Evolutionary conservation across 2,329 filamentous ascomycete genomes (phyloP), one percentile per base, ranked within the genome.

Genomic region (Cladosporium halotolerans): DNA sequence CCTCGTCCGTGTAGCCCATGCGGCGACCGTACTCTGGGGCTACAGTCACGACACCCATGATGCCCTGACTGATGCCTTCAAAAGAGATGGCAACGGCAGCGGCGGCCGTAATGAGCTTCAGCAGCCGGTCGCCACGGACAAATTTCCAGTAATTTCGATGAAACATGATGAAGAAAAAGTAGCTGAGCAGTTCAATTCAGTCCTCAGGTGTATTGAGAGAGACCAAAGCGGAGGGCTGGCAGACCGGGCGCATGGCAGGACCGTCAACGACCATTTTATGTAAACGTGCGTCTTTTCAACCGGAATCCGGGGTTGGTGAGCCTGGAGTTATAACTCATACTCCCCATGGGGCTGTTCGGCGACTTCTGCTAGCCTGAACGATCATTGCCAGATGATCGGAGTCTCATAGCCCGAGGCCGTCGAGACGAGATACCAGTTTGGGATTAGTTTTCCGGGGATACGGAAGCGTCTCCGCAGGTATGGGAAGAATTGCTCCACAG

Each of bases 61-160:
- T 63, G 45, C 64, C 65, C 57, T 67, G 65, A 45, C 64, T 66
- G 55, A 65, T 66, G 38, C 64, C 65, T 57, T 67, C 64, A 50
- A 58, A 67, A 45, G 47, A 34, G 38, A 57, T 55, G 43, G 54
- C 54, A 47, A 44, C 16, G 42, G 54, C 54, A 39, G 54, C 53
- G 31, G 46, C 54, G n/a, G 54, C 49, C 11, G 49, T 55, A 38
- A 55, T 55, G 49, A 55, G 54, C 34, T 41, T 50, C 38, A 50
- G 46, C 32, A 44, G 40, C 47, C 43, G 43, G 43, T 45, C 43
- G 14, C 43, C 43, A 14, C 43, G 43, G 31, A 45, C 43, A 34
- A 31, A 45, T 31, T 45, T 45, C 43, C 43, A 45, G 43, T 45
- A 45, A 28, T 45, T 28, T 28, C 31, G 43, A 45, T 34, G 43